Evolutionary conservation across 495 filamentous ascomycete genomes (phyloP).

Genomic region (Choiromyces venosus): DNA sequence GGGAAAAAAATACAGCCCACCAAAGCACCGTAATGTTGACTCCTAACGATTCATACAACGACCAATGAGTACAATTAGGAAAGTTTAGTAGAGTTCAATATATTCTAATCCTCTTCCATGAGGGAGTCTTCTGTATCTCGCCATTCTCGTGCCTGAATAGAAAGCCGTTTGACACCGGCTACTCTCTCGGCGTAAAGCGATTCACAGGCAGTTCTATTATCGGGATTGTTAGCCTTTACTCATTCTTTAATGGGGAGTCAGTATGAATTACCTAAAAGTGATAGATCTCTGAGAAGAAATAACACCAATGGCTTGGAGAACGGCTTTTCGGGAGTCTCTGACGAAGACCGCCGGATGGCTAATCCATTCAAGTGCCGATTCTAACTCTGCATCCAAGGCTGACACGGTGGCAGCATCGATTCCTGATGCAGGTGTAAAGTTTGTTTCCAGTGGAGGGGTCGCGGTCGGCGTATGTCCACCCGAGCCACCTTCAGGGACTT

Average conservation of each 20-base stretch:
- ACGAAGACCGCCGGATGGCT: conserved; percentile 92
- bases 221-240: conserved; percentile 6
- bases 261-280: conserved; percentile 61
- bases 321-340: conserved; percentile 91
- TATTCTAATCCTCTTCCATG: conserved; percentile 39
- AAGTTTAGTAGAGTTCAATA: conserved; percentile 20
- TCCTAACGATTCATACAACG: conserved; percentile 13
- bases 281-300: conserved; percentile 91
- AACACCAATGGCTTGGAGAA: conserved; percentile 92
- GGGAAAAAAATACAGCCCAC: neutral
- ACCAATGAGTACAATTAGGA: conserved; percentile 23
- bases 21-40: conserved; percentile 18
- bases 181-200: conserved; percentile 41
- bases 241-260: neutral
- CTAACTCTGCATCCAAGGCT: conserved; percentile 85
- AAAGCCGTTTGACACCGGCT: conserved; percentile 37
- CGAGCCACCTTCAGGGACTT: conserved; percentile 29
- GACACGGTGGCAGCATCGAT: conserved; percentile 73
- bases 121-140: conserved; percentile 41
- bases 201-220: conserved; percentile 40
- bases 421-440: conserved; percentile 61
- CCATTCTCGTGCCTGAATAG: conserved; percentile 40
- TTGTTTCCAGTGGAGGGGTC: conserved; percentile 50
- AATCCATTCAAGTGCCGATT: conserved; percentile 97
- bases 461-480: conserved; percentile 41